A percentile compares a stretch with the other conserved stretches of the same genome.
Conservation (phyloP, 208 protist species). For the Wallacemonas rigidus region DNA sequence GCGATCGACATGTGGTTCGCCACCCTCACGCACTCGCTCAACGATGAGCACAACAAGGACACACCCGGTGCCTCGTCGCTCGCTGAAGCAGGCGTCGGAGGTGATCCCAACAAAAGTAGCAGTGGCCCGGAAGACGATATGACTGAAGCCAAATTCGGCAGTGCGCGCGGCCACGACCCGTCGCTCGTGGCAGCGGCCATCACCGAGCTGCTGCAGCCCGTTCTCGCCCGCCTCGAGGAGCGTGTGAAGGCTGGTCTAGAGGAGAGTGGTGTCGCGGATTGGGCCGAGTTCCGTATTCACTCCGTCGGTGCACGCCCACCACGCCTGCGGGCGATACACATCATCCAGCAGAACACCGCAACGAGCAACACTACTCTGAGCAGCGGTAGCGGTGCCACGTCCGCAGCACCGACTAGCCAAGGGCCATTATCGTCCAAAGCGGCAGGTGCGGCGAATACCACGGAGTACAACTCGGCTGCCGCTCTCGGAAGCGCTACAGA, state of each 20-base stretch:
- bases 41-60: too few species aligned
- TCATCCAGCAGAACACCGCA: slow-evolving; percentile 32
- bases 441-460: too few species aligned
- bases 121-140: too few species aligned
- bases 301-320: slow-evolving; percentile 66
- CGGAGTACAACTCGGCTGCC: too few species aligned
- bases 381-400: slow-evolving; percentile 12
- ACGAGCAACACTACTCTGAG: slow-evolving; percentile 17
- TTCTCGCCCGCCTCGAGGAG: slow-evolving; percentile 59
- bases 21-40: slow-evolving; percentile 6
- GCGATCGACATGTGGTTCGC: slow-evolving; percentile 59
- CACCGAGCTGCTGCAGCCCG: slow-evolving; percentile 19
- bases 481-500: too few species aligned
- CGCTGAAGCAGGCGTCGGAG: too few species aligned
- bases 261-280: slow-evolving; percentile 78
- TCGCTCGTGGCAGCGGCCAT: slow-evolving; percentile 13
- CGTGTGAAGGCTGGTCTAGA: slow-evolving; percentile 76
- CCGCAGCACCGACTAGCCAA: background rate
- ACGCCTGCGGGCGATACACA: slow-evolving; percentile 57
- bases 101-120: too few species aligned
- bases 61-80: too few species aligned
- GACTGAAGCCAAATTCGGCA: background rate
- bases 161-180: slow-evolving; percentile 3
- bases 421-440: background rate
- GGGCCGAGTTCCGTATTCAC: slow-evolving; percentile 60